Base-by-base conservation (phyloP, 1,284 basidiomycete genomes). In the Cryptococcus amylolentus region DNA sequence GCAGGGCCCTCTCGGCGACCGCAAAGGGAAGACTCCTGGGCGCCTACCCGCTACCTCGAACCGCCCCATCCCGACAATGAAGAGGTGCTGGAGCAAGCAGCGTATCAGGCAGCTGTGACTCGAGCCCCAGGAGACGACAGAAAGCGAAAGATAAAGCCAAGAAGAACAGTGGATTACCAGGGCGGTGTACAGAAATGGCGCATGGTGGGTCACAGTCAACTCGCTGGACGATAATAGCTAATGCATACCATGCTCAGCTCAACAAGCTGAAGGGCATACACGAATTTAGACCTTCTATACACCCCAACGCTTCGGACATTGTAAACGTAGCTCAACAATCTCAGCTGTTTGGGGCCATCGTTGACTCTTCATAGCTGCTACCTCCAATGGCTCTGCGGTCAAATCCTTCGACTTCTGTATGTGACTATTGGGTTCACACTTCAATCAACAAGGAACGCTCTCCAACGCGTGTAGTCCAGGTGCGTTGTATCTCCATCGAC, bases 401-500 rank as follows among this genome's bases (percentile, higher is more conserved):
- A 56, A 95, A 97, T 72, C 82, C 88, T 1, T 89, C 91, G 2
- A 95, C 91, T 0, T 96, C 92, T 0, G 81, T 97, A 52, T 92
- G 92, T 70, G 94, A 92, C 44, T 92, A 93, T 72, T 96, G 97
- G 67, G 89, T 97, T 12, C 96, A 98, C 75, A 98, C 94, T 0
- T 95, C 92, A 6, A 97, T 94, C 49, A 98, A 98, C 82, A 98
- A 98, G 79, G 92, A 98, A 64, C 84, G 93, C 52, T 96, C 91
- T 79, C 94, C 95, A 0, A 93, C 98, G 49, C 95, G 98, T 65
- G 88, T 94, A 35, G 94, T 97, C 26, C 85, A 86, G 68, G 91
- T 92, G 65, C 67, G 88, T 83, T 13, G n/a, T n/a, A 28, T 4
- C 12, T 26, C 1, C 8, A 26, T 40, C 10, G 27, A 40, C 49